phyloP scores from a whole-genome alignment of 306 rosid species.

The Quillaja saponaria region DNA sequence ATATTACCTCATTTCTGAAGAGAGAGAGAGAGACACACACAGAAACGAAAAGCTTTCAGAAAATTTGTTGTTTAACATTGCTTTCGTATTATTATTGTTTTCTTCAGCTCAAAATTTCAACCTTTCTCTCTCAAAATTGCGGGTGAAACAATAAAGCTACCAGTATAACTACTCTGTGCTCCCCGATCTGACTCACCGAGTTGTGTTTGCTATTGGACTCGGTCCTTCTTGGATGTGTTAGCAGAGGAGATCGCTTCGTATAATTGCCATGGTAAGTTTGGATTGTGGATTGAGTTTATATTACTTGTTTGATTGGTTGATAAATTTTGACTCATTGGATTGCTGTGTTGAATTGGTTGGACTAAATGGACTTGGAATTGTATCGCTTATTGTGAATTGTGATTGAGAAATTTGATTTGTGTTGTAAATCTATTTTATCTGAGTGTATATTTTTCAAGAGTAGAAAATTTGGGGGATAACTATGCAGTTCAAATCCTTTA shows the following conservation, averaged over 20 bases:
- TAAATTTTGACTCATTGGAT: conserved; percentile 46
- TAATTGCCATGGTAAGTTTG: conserved; percentile 79
- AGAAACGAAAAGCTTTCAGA: conserved; percentile 17
- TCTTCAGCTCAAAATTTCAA: conserved; percentile 54
- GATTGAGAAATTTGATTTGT: conserved; percentile 9
- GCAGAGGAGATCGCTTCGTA: conserved; percentile 57
- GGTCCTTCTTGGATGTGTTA: conserved; percentile 80
- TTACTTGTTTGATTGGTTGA: conserved; percentile 27
- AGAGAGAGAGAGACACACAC: conserved; percentile 17
- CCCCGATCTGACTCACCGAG: conserved; percentile 73
- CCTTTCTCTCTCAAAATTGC: conserved; percentile 36
- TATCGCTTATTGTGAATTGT: background rate
- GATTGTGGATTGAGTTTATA: background rate
- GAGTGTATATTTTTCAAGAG: background rate
- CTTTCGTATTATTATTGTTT: conserved; percentile 53
- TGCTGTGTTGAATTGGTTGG: conserved; percentile 53
- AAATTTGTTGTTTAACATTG: conserved; percentile 38
- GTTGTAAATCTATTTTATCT: conserved; percentile 17
- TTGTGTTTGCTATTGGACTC: conserved; percentile 39
- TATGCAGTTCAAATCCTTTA: background rate
- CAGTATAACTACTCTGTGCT: conserved; percentile 22
- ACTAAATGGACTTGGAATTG: conserved; percentile 20
- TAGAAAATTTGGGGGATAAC: conserved; percentile 13
- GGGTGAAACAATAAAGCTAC: conserved; percentile 42
- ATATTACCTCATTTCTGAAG: conserved; percentile 32